Evolutionary conservation across 78 protist genomes (phyloP).

Genomic region (Dictyostelium purpureum): DNA sequence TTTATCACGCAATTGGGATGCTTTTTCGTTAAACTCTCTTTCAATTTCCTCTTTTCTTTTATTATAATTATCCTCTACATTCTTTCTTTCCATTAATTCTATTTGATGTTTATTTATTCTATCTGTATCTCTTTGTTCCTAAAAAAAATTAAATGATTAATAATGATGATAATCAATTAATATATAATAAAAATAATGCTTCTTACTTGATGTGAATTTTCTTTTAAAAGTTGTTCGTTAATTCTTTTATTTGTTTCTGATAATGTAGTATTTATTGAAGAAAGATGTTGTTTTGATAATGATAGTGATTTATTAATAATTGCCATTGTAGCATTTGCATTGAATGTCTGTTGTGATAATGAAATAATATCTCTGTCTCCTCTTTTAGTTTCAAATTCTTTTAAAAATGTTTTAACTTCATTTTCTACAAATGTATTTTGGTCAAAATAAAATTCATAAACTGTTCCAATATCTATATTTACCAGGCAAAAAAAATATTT

Average conservation of each 20-base stretch:
- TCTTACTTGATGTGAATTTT: conserved; percentile 21
- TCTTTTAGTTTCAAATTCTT: conserved; percentile 25
- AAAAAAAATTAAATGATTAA: no score
- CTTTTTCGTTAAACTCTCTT: conserved; percentile 6
- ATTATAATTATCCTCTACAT: background rate
- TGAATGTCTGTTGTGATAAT: conserved; percentile 8
- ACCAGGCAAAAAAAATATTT: background rate
- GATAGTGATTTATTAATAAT: background rate
- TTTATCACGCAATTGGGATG: conserved; percentile 23
- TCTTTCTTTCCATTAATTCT: background rate
- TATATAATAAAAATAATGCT: background rate
- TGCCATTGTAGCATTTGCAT: conserved; percentile 33
- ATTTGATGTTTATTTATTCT: conserved; percentile 4
- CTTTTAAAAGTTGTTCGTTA: background rate
- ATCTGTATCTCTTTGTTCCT: conserved; percentile 45
- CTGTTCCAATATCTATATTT: conserved; percentile 35
- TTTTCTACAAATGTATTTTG: conserved; percentile 45
- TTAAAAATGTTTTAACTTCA: conserved; percentile 48
- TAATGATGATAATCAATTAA: background rate
- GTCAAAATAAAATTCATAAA: conserved; percentile 61
- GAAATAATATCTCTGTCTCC: conserved; percentile 53
- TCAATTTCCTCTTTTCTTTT: conserved; percentile 5
- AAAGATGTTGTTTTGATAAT: background rate
- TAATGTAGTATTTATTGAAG: background rate
- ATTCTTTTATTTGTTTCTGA: background rate